Evolutionary conservation across 371 early-diverging fungal species (phyloP), one percentile per base, ranked within the genome.

Genomic region (Mortierella sp.): DNA sequence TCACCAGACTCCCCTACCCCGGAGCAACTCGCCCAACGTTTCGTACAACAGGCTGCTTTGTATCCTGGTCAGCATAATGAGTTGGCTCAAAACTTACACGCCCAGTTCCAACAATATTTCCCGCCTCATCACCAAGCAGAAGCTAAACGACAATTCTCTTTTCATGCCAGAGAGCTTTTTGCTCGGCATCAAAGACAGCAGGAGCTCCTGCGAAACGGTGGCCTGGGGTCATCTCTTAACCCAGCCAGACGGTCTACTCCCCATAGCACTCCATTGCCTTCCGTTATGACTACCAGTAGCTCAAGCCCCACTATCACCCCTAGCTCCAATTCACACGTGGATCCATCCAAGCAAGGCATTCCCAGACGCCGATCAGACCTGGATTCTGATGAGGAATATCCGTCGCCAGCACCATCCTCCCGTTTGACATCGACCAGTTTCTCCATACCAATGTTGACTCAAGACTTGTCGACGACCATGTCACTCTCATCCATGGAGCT

Each of bases 51-150:
- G 57, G 79, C 73, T 35, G 79, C 79, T 2, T 64, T 73, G 17
- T 61, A 73, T 42, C 79, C 74, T 51, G 79, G 79, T 10, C 70
- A 70, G 60, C 79, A 79, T n/a, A 79, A 72, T 59, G 74, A 79
- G 28, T 57, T 79, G 22, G 79, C 70, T 3, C 73, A 79, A 53
- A 62, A 61, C 15, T 51, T 79, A 37, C 61, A 70, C 63, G 73
- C 73, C 17, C 79, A 79, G 37, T 79, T 79, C 55, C 73, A 73
- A 57, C 67, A 66, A 43, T 69, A 70, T 34, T 79, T 73, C 43
- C 79, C 79, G 19, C 63, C 74, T 12, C 67, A 73, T 19, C 61
- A 79, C 35, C 79, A 73, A 37, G 73, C 73, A 6, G 79, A 73
- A 56, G 79, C 79, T 40, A 79, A 79, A 53, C 70, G 79, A 7